Percentiles rank a stretch among this genome's conserved stretches.
phyloP scores from a whole-genome alignment of 1,284 basidiomycete species.

The Gymnopus androsaceus region DNA sequence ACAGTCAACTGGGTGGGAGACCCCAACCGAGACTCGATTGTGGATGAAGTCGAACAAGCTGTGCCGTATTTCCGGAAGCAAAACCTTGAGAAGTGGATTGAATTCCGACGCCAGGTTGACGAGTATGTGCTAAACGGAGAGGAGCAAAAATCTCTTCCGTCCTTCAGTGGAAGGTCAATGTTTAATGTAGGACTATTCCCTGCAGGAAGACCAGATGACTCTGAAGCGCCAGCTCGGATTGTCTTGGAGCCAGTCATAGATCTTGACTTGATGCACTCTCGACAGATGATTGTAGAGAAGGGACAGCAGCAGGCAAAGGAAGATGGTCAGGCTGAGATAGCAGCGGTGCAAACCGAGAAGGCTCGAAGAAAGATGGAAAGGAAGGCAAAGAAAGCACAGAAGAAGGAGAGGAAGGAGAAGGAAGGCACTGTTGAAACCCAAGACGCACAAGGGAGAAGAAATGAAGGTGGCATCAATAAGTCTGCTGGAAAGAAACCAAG shows the following conservation, averaged over 20 bases:
- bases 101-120: neutral
- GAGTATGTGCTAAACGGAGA: neutral
- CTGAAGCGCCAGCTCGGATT: neutral
- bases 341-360: neutral
- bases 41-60: neutral
- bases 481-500: too few species aligned
- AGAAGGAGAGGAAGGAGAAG: neutral
- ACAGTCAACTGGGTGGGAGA: neutral
- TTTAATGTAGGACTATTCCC: neutral
- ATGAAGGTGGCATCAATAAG: too few species aligned
- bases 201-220: too few species aligned
- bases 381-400: neutral
- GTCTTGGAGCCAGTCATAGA: neutral
- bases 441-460: too few species aligned
- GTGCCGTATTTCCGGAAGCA: neutral
- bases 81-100: neutral
- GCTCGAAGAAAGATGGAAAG: neutral
- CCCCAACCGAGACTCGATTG: neutral
- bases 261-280: neutral
- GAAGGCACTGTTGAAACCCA: too few species aligned
- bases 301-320: neutral
- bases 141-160: neutral
- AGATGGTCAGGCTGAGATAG: neutral
- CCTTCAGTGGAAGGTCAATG: neutral
- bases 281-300: neutral